A percentile compares a stretch with the other conserved stretches of the same genome.
These are phyloP conservation scores for Pelargonium exstipulatum DNA, from an alignment of 441 rosid species.

Conservation along the genomic window DNA sequence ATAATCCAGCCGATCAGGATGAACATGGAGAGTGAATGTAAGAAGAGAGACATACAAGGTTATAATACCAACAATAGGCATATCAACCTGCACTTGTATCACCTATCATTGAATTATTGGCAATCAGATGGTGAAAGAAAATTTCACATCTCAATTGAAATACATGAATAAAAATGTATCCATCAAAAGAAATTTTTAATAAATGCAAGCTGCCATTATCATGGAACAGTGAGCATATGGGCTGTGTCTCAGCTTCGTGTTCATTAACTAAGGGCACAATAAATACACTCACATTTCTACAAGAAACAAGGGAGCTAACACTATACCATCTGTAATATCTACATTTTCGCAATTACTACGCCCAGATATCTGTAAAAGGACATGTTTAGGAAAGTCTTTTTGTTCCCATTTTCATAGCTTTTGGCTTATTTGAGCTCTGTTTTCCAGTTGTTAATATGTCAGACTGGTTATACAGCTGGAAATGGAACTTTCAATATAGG, in stretches of 20 bases:
- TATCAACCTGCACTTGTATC: slow-evolving; percentile 55
- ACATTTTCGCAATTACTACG: background rate
- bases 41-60: slow-evolving; percentile 60
- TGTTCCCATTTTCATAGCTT: background rate
- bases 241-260: background rate
- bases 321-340: background rate
- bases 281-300: background rate
- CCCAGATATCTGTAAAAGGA: background rate
- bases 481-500: background rate
- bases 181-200: background rate
- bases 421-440: background rate
- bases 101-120: slow-evolving; percentile 35
- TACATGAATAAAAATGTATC: slow-evolving; percentile 10
- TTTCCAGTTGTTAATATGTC: background rate
- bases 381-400: background rate
- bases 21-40: slow-evolving; percentile 60
- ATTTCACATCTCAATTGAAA: slow-evolving; percentile 19
- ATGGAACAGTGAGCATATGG: background rate
- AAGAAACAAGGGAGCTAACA: background rate
- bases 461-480: background rate
- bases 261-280: background rate
- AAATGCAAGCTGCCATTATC: background rate
- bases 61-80: slow-evolving; percentile 62
- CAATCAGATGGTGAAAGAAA: slow-evolving; percentile 16
- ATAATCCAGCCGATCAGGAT: slow-evolving; percentile 66